These are phyloP conservation scores for Fusarium caatingaense DNA, from an alignment of 2,329 filamentous ascomycete species.

Conservation along the genomic window DNA sequence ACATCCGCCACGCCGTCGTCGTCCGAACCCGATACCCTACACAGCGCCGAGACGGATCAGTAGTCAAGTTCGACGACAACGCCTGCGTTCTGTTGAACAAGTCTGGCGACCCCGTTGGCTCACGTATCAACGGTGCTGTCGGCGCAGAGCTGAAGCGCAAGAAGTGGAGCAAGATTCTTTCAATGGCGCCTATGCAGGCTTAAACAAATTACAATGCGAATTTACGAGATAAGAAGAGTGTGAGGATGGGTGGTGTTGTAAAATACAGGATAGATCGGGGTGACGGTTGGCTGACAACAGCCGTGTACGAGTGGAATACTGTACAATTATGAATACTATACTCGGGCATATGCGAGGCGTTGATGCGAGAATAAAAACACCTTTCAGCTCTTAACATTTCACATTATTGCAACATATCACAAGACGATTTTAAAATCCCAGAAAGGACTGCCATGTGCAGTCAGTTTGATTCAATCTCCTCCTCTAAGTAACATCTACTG, in stretches of 20 bases:
- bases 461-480: constrained; percentile 14
- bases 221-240: not conserved
- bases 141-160: constrained; percentile 88
- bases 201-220: constrained; percentile 46
- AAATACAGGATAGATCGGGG: constrained; percentile 22
- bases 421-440: not conserved
- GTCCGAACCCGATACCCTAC: constrained; percentile 91
- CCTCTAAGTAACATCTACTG: constrained; percentile 12
- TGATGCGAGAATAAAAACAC: constrained; percentile 46
- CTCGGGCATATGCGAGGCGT: constrained; percentile 52
- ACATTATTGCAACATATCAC: constrained; percentile 15
- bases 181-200: constrained; percentile 81
- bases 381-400: constrained; percentile 39
- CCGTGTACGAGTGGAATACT: constrained; percentile 46
- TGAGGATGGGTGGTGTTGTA: constrained; percentile 18
- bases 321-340: constrained; percentile 50
- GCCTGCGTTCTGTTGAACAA: constrained; percentile 98
- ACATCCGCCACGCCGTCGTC: constrained; percentile 95
- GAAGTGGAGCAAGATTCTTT: constrained; percentile 99
- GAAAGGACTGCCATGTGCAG: constrained; percentile 18
- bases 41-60: constrained; percentile 87
- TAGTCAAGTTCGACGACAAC: constrained; percentile 96
- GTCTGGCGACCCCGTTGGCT: constrained; percentile 93
- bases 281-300: constrained; percentile 8
- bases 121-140: constrained; percentile 90